A percentile compares a stretch with the other conserved stretches of the same genome.
Conservation (phyloP, 2,329 filamentous ascomycete species). For the Aspergillus brunneoviolaceus region DNA sequence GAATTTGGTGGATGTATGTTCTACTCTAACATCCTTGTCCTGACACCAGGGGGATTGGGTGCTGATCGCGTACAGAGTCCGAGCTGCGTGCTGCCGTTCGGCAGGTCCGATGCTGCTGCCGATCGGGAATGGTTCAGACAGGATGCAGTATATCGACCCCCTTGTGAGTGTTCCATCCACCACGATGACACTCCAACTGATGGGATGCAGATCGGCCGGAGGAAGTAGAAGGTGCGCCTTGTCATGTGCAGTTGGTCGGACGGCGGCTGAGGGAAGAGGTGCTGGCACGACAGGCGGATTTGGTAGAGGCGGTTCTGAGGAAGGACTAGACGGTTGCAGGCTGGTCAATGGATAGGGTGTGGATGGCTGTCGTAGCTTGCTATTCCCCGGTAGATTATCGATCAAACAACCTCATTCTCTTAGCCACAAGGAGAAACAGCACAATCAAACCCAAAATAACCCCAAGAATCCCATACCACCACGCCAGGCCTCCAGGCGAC, state of each 20-base stretch:
- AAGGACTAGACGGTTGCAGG: neutral
- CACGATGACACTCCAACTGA: neutral
- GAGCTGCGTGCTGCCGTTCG: slow-evolving; percentile 23
- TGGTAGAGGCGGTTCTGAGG: slow-evolving; percentile 15
- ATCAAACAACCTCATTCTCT: slow-evolving; percentile 25
- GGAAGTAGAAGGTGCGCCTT: slow-evolving; percentile 22
- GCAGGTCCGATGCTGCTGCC: slow-evolving; percentile 13
- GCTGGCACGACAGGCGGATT: slow-evolving; percentile 18
- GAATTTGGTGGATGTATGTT: slow-evolving; percentile 26
- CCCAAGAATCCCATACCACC: slow-evolving; percentile 45
- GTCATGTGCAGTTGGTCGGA: slow-evolving; percentile 26
- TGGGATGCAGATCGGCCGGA: slow-evolving; percentile 17
- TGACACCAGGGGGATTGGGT: neutral
- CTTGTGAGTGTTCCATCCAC: slow-evolving; percentile 16
- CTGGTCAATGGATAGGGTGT: neutral
- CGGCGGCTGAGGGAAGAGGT: slow-evolving; percentile 25
- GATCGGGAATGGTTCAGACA: slow-evolving; percentile 20
- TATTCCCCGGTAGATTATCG: neutral
- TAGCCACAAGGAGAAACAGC: slow-evolving; percentile 28
- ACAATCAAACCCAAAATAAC: slow-evolving; percentile 35
- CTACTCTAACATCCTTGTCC: neutral
- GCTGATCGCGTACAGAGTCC: slow-evolving; percentile 16
- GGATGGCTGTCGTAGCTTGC: neutral
- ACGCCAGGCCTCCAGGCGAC: slow-evolving; percentile 27
- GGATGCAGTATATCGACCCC: slow-evolving; percentile 20